phyloP scores from a whole-genome alignment of 1,139 yeast genomes.

The Hemisphaericaspora subhashii region DNA sequence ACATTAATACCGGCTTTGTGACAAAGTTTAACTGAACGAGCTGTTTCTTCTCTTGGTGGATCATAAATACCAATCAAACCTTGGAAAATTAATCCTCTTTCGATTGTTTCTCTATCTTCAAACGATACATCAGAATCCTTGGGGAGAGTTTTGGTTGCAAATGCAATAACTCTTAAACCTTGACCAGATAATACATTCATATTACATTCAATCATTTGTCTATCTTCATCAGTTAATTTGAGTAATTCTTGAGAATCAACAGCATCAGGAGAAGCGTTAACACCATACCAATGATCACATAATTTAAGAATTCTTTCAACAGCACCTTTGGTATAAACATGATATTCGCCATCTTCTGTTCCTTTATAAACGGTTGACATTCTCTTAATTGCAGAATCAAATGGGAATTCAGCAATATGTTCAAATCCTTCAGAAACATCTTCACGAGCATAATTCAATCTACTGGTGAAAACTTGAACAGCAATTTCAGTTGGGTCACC shows the following conservation, averaged over 20 bases:
- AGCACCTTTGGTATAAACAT: conserved; percentile 72
- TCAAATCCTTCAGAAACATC: conserved; percentile 32
- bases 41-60: conserved; percentile 77
- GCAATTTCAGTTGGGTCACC: conserved; percentile 90
- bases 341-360: conserved; percentile 29
- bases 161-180: conserved; percentile 75
- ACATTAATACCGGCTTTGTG: conserved; percentile 79
- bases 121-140: conserved; percentile 21
- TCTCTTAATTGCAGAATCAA: conserved; percentile 74
- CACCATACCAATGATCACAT: conserved; percentile 57
- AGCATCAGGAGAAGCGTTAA: conserved; percentile 1
- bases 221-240: conserved; percentile 44
- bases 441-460: conserved; percentile 53
- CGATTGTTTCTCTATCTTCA: conserved; percentile 52
- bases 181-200: conserved; percentile 64
- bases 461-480: conserved; percentile 69
- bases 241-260: conserved; percentile 19
- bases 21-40: conserved; percentile 66
- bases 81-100: conserved; percentile 55
- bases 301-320: conserved; percentile 67
- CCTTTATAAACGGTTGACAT: conserved; percentile 61
- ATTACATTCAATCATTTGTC: conserved; percentile 48
- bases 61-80: conserved; percentile 82
- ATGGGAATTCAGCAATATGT: conserved; percentile 69
- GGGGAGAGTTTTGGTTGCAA: conserved; percentile 47